Base-by-base conservation (phyloP, 495 filamentous ascomycete genomes). In the Thozetella sp. region DNA sequence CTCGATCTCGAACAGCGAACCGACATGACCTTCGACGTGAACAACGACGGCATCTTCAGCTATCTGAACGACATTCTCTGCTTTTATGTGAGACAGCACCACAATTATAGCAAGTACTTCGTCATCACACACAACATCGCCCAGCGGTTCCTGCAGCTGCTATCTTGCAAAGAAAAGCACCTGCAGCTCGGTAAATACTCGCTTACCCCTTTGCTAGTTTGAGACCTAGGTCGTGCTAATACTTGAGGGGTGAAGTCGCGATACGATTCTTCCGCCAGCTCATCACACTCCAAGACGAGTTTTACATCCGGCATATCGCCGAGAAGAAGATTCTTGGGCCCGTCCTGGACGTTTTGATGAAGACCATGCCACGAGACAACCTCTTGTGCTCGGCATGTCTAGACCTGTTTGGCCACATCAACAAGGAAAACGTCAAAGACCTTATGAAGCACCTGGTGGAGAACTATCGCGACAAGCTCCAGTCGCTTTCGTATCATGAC, bases 331-430 rank as follows among this genome's bases (percentile, higher is more conserved):
- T 94, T 1, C 91, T 98, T 62, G 93, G 88, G 17, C 88, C 93
- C 1, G 94, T 98, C 55, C 83, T 99, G 24, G 86, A 96, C 63
- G 89, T 98, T 25, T 86, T 99, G 12, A 84, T 89, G 61, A 86
- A 92, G 64, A 96, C 95, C 2, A 93, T 97, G 87, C 93, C 93
- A 1, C 88, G 92, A n/a, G 93, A 99, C 72, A 99, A 97, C 67
- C 81, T 98, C 2, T 84, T 99, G 27, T 95, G 95, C 67, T 97
- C 93, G 15, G 94, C 93, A n/a, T 97, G 92, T 73, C 81, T 98
- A 15, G 95, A 99, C 68, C 85, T 99, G 30, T 99, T 99, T 62
- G 92, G 93, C 63, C 92, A 89, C 63, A 92, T 99, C 63, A 92
- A 88, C 69, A 87, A 88, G 67, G 92, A 96, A 70, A 90, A 89